A percentile compares a stretch with the other conserved stretches of the same genome.
Evolutionary conservation across 257 asterid genomes (phyloP).

Genomic region (Petunia secreta): DNA sequence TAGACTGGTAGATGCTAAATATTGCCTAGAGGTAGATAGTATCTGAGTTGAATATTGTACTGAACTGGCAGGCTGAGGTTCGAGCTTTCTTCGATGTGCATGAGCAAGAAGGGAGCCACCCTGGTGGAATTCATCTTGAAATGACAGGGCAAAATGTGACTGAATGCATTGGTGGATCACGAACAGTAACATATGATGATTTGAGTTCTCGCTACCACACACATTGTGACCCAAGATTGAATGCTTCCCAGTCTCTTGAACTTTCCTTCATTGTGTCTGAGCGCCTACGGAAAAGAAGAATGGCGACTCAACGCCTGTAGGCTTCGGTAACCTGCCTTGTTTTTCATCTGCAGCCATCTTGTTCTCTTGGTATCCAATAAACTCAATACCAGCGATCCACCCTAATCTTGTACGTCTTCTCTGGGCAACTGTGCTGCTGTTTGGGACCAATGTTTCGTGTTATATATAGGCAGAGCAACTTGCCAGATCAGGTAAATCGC

Average conservation of each 20-base stretch:
- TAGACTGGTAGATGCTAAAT: neutral
- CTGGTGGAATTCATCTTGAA: slow-evolving; percentile 85
- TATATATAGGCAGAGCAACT: neutral
- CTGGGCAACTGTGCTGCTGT: neutral
- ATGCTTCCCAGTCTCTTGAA: slow-evolving; percentile 88
- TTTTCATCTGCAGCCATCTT: neutral
- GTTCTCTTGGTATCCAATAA: slow-evolving; percentile 24
- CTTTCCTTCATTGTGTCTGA: slow-evolving; percentile 75
- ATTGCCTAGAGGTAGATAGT: too few relatives aligned
- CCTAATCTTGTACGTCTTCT: neutral
- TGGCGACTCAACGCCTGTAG: slow-evolving; percentile 50
- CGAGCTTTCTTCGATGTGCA: slow-evolving; percentile 92
- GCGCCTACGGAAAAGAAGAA: slow-evolving; percentile 65
- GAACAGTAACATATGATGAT: slow-evolving; percentile 75
- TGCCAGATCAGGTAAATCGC: slow-evolving; percentile 1
- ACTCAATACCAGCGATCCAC: slow-evolving; percentile 9
- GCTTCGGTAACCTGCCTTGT: slow-evolving; percentile 9
- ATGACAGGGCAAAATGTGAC: slow-evolving; percentile 93
- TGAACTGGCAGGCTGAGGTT: slow-evolving; percentile 59
- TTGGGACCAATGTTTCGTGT: neutral
- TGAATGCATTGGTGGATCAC: slow-evolving; percentile 82
- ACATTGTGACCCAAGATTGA: slow-evolving; percentile 78
- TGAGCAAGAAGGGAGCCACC: slow-evolving; percentile 88
- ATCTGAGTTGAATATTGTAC: neutral
- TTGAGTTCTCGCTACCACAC: slow-evolving; percentile 85